Percentiles rank a stretch among this genome's conserved stretches.
Evolutionary conservation across 495 filamentous ascomycete species (phyloP).

Genomic region (Podospora pseudocomata): DNA sequence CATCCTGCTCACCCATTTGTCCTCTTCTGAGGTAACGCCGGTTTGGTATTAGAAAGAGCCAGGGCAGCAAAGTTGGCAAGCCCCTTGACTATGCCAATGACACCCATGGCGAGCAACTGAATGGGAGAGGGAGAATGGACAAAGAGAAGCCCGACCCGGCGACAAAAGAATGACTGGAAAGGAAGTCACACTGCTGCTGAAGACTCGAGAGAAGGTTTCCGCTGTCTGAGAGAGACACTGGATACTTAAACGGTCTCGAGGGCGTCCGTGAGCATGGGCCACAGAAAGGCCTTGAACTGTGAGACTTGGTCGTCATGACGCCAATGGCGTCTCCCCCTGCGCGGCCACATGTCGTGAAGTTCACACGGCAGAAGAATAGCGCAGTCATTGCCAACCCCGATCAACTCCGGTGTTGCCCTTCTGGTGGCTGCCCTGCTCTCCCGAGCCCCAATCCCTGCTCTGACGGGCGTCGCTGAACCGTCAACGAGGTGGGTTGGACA

Average conservation of each 20-base stretch:
- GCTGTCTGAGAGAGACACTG: constrained; percentile 8
- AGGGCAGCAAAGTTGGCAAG: constrained; percentile 1
- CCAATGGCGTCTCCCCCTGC: constrained; percentile 6
- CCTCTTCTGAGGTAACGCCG: constrained; percentile 35
- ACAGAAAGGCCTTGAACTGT: background rate
- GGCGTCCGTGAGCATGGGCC: background rate
- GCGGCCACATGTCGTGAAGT: constrained; percentile 21
- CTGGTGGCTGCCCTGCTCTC: background rate
- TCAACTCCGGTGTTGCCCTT: constrained; percentile 15
- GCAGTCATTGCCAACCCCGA: constrained; percentile 8
- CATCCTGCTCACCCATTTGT: constrained; percentile 41
- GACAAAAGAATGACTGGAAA: constrained; percentile 17
- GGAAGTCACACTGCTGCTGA: constrained; percentile 11
- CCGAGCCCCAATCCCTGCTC: background rate
- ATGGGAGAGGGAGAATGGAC: background rate
- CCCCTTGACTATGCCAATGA: constrained; percentile 14
- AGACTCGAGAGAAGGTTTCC: background rate
- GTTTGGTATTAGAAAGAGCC: constrained; percentile 16
- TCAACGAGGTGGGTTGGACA: background rate
- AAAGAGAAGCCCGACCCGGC: constrained; percentile 3
- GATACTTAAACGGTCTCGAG: constrained; percentile 12
- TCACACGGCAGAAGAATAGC: constrained; percentile 14
- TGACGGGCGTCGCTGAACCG: background rate
- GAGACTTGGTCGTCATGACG: constrained; percentile 4
- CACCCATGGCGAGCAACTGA: constrained; percentile 25